phyloP scores from a whole-genome alignment of 169 alveolate genomes.

The Plasmodium knowlesi region DNA sequence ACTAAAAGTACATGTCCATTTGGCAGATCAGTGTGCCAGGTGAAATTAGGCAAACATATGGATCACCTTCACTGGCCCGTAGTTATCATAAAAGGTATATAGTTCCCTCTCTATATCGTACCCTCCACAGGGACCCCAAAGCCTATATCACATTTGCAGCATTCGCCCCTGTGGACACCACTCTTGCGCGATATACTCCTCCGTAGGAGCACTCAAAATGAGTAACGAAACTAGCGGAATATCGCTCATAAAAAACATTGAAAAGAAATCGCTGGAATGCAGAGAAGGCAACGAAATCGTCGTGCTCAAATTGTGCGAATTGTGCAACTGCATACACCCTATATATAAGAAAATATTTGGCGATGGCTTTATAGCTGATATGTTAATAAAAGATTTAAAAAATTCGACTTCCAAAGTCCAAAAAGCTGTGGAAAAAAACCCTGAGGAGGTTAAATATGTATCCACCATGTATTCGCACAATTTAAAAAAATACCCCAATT shows the following conservation, averaged over 20 bases:
- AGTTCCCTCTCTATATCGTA: background rate
- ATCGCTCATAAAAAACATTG: slow-evolving; percentile 9
- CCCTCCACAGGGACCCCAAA: background rate
- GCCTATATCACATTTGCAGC: background rate
- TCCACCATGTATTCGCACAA: slow-evolving; percentile 63
- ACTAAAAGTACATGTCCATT: background rate
- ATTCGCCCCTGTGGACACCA: background rate
- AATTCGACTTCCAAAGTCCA: slow-evolving; percentile 51
- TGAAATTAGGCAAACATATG: background rate
- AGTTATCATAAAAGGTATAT: background rate
- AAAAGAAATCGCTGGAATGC: slow-evolving; percentile 47
- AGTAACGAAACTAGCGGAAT: background rate
- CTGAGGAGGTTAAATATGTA: slow-evolving; percentile 70
- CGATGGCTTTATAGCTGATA: slow-evolving; percentile 51
- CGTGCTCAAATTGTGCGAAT: slow-evolving; percentile 60
- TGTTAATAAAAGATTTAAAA: slow-evolving; percentile 56
- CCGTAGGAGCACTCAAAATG: slow-evolving; percentile 19
- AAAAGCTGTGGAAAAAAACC: slow-evolving; percentile 64
- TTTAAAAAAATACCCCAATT: slow-evolving; percentile 54
- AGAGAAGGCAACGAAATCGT: slow-evolving; percentile 56
- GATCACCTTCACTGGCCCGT: background rate
- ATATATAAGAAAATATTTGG: slow-evolving; percentile 68
- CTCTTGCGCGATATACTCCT: background rate
- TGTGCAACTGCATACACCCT: slow-evolving; percentile 51
- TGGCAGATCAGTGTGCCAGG: background rate